Evolutionary conservation across 2,329 filamentous ascomycete genomes (phyloP).

Genomic region (Fusarium sp.): DNA sequence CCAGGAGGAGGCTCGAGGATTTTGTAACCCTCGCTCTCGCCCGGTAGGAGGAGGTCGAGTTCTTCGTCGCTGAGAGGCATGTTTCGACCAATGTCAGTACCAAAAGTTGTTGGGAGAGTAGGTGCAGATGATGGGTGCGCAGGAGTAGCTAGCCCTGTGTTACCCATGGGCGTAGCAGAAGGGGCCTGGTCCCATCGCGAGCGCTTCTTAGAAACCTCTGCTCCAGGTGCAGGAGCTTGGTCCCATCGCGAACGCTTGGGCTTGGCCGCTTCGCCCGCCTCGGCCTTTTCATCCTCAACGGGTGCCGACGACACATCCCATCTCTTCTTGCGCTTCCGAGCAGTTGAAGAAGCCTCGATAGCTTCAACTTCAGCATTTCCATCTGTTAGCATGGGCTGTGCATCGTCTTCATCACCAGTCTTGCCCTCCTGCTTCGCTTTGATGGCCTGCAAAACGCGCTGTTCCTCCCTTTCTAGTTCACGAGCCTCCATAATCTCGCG

Average conservation of each 20-base stretch:
- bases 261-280: constrained; percentile 67
- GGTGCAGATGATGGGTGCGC: constrained; percentile 75
- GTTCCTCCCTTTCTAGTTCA: constrained; percentile 93
- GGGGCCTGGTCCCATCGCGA: constrained; percentile 95
- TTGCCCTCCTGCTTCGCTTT: constrained; percentile 75
- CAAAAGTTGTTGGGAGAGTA: constrained; percentile 73
- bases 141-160: constrained; percentile 80
- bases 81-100: constrained; percentile 84
- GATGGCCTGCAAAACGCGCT: constrained; percentile 83
- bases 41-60: constrained; percentile 89
- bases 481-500: constrained; percentile 90
- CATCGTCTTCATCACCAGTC: constrained; percentile 69
- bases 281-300: constrained; percentile 62
- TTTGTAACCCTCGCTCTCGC: constrained; percentile 91
- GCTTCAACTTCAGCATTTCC: constrained; percentile 75
- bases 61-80: constrained; percentile 91
- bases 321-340: constrained; percentile 89
- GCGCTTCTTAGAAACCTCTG: constrained; percentile 75
- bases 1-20: constrained; percentile 90
- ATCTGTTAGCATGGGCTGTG: constrained; percentile 80
- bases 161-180: constrained; percentile 79
- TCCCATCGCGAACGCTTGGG: constrained; percentile 89
- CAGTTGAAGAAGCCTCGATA: constrained; percentile 70
- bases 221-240: constrained; percentile 71
- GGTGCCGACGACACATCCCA: constrained; percentile 84